Evolutionary conservation across 139 green algal genomes (phyloP).

Genomic region (Chlorella sorokiniana): DNA sequence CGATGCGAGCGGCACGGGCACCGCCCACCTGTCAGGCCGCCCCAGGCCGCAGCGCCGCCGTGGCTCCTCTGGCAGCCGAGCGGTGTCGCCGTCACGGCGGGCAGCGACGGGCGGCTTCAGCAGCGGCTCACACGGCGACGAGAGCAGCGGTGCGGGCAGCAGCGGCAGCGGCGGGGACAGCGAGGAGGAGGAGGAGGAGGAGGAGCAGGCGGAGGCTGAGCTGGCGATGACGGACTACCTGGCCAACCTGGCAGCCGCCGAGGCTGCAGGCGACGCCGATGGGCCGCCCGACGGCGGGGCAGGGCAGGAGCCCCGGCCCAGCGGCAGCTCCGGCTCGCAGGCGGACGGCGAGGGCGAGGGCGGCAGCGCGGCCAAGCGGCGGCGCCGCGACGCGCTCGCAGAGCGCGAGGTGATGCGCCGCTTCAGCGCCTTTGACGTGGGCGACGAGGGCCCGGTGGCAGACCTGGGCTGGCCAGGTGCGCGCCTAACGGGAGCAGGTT

Average conservation of each 20-base stretch:
- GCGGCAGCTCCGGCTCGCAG: constrained; percentile 16
- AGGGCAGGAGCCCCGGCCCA: neutral
- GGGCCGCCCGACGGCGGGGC: neutral
- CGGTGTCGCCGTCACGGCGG: neutral
- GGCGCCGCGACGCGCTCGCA: neutral
- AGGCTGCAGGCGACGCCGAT: neutral
- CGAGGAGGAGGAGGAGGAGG: neutral
- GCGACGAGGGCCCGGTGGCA: constrained; percentile 22
- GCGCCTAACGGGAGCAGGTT: neutral
- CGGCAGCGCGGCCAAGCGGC: constrained; percentile 19
- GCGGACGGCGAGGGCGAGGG: constrained; percentile 14
- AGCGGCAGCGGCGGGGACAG: neutral
- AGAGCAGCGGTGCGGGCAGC: neutral
- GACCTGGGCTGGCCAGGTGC: constrained; percentile 20
- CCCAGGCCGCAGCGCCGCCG: neutral
- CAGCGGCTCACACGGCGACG: neutral
- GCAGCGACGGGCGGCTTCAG: neutral
- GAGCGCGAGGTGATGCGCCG: constrained; percentile 18
- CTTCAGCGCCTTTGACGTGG: constrained; percentile 21
- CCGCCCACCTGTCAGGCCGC: neutral
- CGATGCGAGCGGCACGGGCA: neutral
- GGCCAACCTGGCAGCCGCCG: neutral
- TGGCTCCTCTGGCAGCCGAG: neutral
- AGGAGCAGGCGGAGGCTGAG: too few relatives aligned
- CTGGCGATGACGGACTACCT: constrained; percentile 10